These are phyloP conservation scores for Fraxinus nigra DNA, from an alignment of 305 asterid genomes.

Conservation along the genomic window DNA sequence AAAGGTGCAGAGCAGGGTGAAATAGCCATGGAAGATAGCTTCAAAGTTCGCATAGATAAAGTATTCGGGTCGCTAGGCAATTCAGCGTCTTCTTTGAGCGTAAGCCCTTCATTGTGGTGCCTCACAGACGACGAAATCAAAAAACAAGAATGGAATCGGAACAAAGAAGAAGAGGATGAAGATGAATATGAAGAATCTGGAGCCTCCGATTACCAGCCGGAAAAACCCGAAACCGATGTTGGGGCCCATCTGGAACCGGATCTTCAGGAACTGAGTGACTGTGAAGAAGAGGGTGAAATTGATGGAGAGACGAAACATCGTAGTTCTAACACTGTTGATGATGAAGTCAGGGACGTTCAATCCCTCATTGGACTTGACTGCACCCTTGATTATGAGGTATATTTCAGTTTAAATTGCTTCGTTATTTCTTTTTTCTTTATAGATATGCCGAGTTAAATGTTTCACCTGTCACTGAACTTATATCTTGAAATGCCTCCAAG, in stretches of 20 bases:
- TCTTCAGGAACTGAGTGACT: slow-evolving; percentile 32
- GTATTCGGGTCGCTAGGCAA: slow-evolving; percentile 59
- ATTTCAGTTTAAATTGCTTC: neutral
- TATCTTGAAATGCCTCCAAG: neutral
- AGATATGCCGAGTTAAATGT: neutral
- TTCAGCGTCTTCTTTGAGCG: slow-evolving; percentile 31
- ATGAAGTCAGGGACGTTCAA: slow-evolving; percentile 49
- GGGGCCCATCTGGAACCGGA: slow-evolving; percentile 23
- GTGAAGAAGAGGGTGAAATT: slow-evolving; percentile 27
- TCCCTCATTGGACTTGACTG: slow-evolving; percentile 77
- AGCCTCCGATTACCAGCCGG: slow-evolving; percentile 13
- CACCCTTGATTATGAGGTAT: slow-evolving; percentile 84
- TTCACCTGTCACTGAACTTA: neutral
- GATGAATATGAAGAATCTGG: slow-evolving; percentile 25
- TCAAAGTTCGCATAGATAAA: slow-evolving; percentile 79
- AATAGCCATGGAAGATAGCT: slow-evolving; percentile 69
- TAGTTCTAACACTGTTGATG: slow-evolving; percentile 29
- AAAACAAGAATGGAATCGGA: slow-evolving; percentile 58
- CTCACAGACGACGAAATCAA: slow-evolving; percentile 79
- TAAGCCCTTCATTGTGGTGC: slow-evolving; percentile 50
- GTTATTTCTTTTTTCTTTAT: neutral
- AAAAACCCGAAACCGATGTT: neutral
- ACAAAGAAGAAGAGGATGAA: slow-evolving; percentile 23
- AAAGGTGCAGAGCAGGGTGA: neutral
- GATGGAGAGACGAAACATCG: slow-evolving; percentile 29